phyloP scores from a whole-genome alignment of 2,329 filamentous ascomycete genomes.

The Aspergillus sp. region DNA sequence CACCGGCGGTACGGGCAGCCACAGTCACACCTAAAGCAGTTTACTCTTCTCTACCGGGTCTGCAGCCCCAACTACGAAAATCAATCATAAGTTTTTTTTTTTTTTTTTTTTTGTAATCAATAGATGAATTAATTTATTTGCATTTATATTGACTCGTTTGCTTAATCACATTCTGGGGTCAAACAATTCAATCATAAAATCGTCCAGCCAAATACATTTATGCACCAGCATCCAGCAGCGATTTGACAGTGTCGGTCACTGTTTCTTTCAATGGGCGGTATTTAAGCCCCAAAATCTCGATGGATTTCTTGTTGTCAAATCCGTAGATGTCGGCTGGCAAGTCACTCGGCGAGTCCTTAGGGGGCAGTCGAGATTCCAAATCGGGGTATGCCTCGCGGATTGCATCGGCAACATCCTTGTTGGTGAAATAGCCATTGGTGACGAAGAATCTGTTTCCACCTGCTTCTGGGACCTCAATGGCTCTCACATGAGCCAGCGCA shows the following conservation, averaged over 20 bases:
- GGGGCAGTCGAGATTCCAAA: conserved; percentile 36
- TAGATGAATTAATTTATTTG: no score
- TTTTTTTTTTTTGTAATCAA: no score
- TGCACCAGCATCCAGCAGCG: conserved; percentile 27
- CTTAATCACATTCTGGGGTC: no score
- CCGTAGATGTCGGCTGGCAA: conserved; percentile 24
- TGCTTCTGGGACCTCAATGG: conserved; percentile 43
- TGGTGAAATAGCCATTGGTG: conserved; percentile 36
- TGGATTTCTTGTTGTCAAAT: conserved; percentile 37
- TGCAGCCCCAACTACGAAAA: no score
- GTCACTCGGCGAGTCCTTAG: conserved; percentile 27
- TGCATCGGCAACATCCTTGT: conserved; percentile 38
- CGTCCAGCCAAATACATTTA: conserved; percentile 6
- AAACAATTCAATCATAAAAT: no score
- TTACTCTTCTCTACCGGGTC: not conserved
- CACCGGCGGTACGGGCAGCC: conserved; percentile 17
- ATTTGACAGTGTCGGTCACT: conserved; percentile 34
- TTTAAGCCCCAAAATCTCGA: conserved; percentile 36
- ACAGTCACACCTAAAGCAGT: conserved; percentile 15
- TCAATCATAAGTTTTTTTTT: no score
- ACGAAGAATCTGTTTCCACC: conserved; percentile 44
- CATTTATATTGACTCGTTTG: no score
- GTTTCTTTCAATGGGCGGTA: conserved; percentile 36
- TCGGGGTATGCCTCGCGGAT: conserved; percentile 40
- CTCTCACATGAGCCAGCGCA: conserved; percentile 44